Percentiles rank a stretch among this genome's conserved stretches.
Conservation (phyloP, 1,139 yeast genomes). For the Yamadazyma sp. region DNA sequence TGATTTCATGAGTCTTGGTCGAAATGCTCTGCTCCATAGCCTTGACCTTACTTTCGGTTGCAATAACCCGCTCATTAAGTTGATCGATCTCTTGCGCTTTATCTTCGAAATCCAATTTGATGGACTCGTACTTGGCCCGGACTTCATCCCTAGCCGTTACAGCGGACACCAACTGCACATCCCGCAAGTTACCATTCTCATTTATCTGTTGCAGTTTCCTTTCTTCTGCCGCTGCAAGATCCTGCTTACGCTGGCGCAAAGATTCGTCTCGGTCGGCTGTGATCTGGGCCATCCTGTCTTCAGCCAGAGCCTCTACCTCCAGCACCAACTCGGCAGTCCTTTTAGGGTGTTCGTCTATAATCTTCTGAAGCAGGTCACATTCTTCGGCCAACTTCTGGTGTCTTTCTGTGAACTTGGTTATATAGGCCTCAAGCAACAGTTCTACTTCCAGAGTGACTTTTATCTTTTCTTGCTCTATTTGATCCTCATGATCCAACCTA, state of each 20-base stretch:
- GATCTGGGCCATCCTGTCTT: neutral
- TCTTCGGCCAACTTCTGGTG: constrained; percentile 7
- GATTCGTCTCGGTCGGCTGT: neutral
- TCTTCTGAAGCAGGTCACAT: constrained; percentile 7
- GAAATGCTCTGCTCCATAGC: constrained; percentile 7
- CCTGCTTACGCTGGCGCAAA: neutral
- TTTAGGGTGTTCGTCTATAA: neutral
- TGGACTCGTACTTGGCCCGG: constrained; percentile 7
- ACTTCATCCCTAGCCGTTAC: constrained; percentile 7
- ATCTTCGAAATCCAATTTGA: constrained; percentile 15
- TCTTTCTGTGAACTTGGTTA: constrained; percentile 7
- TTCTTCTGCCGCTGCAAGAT: constrained; percentile 8
- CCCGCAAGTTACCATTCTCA: constrained; percentile 1
- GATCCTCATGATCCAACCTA: constrained; percentile 32
- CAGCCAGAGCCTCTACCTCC: neutral
- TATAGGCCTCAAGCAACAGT: constrained; percentile 21
- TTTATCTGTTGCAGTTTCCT: neutral
- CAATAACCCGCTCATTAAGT: constrained; percentile 14
- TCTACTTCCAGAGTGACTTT: constrained; percentile 36
- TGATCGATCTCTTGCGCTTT: constrained; percentile 23
- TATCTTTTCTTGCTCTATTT: constrained; percentile 38
- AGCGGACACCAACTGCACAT: constrained; percentile 7
- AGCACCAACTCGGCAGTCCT: neutral
- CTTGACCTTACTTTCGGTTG: constrained; percentile 9
- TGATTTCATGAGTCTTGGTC: constrained; percentile 10